Evolutionary conservation across 2,329 filamentous ascomycete genomes (phyloP), one percentile per base, ranked within the genome.

Genomic region (Pseudogymnoascus verrucosus): DNA sequence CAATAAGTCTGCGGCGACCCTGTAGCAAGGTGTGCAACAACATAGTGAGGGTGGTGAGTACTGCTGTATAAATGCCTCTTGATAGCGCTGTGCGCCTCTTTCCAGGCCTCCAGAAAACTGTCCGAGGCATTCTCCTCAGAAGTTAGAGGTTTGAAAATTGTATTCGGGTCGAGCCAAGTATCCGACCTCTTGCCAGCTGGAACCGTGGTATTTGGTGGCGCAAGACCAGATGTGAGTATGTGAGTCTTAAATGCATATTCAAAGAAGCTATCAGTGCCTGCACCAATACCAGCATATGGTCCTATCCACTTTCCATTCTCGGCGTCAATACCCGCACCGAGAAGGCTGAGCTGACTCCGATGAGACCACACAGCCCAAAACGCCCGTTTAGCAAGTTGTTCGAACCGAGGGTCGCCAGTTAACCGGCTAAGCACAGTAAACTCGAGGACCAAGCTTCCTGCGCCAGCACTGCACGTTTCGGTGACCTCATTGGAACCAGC

Each of bases 351-450:
- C 42, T 87, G 84, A 73, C 91, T 97, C 67, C 93, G 85, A 63
- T 90, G 83, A 47, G 88, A 81, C 95, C 95, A 99, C n/a, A 99
- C 91, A 23, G 93, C 89, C 92, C 93, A 97, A 71, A 99, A 99
- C 0, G 95, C 93, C 64, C 90, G 82, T 75, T 98, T 98, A 0
- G 91, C 93, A 14, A 90, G 82, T 71, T 89, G 86, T 75, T 99
- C 95, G 70, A 96, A 99, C n/a, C 90, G 85, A 8, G 82, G 78
- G 72, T 98, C 91, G 10, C 90, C 91, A 0, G 91, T 96, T 57
- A 99, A 80, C 23, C 95, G 85, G 71, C 92, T 97, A 57, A 99
- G 80, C 0, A 93, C 91, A 0, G 92, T 90, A 69, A 98, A 96
- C 73, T 99, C 95, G 1, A 99, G 82, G 2, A 97, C 91, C 26